Evolutionary conservation across 208 protist genomes (phyloP).

Genomic region (Naegleria gruberi): DNA sequence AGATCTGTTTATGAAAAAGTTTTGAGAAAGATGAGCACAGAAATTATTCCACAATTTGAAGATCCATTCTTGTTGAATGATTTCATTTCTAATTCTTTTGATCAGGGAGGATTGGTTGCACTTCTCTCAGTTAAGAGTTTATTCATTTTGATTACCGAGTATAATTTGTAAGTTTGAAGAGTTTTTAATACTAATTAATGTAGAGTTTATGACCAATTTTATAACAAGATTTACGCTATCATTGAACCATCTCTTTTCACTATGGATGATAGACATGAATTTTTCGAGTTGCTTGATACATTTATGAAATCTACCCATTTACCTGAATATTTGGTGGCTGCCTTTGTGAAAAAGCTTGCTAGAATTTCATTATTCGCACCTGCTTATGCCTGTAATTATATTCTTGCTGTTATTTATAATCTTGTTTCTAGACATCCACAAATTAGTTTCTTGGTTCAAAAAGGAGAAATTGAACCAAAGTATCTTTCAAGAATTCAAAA

Average conservation of each 20-base stretch:
- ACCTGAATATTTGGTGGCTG: not conserved
- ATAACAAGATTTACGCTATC: not conserved
- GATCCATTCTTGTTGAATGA: slow-evolving; percentile 16
- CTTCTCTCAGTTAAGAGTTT: not conserved
- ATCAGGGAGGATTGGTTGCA: not conserved
- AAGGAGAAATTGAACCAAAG: not conserved
- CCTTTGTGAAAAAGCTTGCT: slow-evolving; percentile 1
- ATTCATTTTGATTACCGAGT: slow-evolving; percentile 11
- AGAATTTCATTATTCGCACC: not conserved
- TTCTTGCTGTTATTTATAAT: not conserved
- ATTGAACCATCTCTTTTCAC: not conserved
- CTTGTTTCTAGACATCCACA: not conserved
- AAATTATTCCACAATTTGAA: slow-evolving; percentile 5
- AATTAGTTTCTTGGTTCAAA: not conserved
- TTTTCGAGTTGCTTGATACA: not conserved
- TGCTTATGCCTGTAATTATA: not conserved
- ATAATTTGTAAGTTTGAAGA: slow-evolving; percentile 14
- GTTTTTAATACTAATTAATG: not conserved
- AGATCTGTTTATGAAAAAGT: not conserved
- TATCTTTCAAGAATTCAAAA: not conserved
- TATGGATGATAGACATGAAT: not conserved
- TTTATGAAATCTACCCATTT: not conserved
- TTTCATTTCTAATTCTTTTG: not conserved
- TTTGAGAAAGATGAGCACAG: not conserved
- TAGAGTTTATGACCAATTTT: slow-evolving; percentile 3